phyloP scores from a whole-genome alignment of 1,284 basidiomycete species.

The Cerioporus squamosus region DNA sequence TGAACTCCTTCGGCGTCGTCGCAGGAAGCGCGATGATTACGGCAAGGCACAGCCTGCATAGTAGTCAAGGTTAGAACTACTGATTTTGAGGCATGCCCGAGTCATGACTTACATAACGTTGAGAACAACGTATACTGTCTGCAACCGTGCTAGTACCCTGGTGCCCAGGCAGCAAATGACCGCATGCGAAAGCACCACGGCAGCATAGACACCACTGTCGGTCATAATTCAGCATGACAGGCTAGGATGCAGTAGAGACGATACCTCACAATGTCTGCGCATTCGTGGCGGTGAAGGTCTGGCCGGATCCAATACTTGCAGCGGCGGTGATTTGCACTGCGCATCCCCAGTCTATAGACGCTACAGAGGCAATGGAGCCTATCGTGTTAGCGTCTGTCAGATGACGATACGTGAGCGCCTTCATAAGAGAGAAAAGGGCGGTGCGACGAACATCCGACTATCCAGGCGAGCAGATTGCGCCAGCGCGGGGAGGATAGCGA shows the following conservation, averaged over 20 bases:
- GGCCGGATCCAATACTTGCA: slow-evolving; percentile 59
- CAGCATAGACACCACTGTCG: slow-evolving; percentile 63
- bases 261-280: slow-evolving; percentile 61
- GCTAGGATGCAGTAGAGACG: neutral
- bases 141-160: slow-evolving; percentile 68
- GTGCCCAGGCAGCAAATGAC: slow-evolving; percentile 73
- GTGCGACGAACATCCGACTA: slow-evolving; percentile 68
- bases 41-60: slow-evolving; percentile 64
- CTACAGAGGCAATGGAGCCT: slow-evolving; percentile 68
- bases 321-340: slow-evolving; percentile 73
- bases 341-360: slow-evolving; percentile 81
- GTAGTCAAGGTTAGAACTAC: neutral
- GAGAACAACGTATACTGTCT: slow-evolving; percentile 71
- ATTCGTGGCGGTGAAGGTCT: slow-evolving; percentile 54
- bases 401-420: neutral
- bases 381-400: slow-evolving; percentile 71
- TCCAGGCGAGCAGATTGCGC: slow-evolving; percentile 73
- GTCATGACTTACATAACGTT: slow-evolving; percentile 67
- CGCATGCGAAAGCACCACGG: slow-evolving; percentile 60
- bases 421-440: no score
- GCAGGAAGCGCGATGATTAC: slow-evolving; percentile 80
- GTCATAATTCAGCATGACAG: no score
- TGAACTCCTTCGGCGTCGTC: slow-evolving; percentile 68
- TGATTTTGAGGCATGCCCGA: slow-evolving; percentile 52
- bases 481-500: slow-evolving; percentile 66